Conservation (phyloP, 257 asterid species). For the Solanum chmielewskii region DNA sequence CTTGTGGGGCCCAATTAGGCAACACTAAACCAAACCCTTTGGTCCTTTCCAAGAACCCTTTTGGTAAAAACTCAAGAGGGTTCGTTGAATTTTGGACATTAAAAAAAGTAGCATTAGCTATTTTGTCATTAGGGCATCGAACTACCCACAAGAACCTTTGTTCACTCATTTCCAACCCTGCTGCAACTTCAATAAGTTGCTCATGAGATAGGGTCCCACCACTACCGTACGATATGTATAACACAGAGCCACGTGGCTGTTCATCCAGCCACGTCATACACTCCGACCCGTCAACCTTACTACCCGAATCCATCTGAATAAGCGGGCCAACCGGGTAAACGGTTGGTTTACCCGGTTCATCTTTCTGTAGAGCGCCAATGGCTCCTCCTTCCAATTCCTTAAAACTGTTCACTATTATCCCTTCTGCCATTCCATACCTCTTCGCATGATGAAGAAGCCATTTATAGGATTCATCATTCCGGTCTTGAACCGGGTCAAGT, state of each 20-base stretch:
- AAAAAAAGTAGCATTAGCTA: conserved; percentile 9
- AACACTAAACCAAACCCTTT: conserved; percentile 17
- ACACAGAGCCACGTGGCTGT: conserved; percentile 61
- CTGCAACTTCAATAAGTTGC: conserved; percentile 24
- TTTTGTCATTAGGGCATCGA: conserved; percentile 16
- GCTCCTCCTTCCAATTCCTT: conserved; percentile 54
- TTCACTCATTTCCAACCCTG: conserved; percentile 22
- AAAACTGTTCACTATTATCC: conserved; percentile 46
- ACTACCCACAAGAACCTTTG: conserved; percentile 33
- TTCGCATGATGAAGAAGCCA: conserved; percentile 37
- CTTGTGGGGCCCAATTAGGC: conserved; percentile 29
- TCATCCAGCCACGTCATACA: conserved; percentile 47
- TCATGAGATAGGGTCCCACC: conserved; percentile 54
- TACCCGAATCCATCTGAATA: conserved; percentile 11
- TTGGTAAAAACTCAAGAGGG: conserved; percentile 11
- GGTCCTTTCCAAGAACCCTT: conserved; percentile 14
- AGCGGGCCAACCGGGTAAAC: conserved; percentile 66
- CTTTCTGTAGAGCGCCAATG: conserved; percentile 11
- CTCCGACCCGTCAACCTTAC: neutral
- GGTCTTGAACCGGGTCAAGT: conserved; percentile 54
- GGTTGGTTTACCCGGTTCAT: conserved; percentile 22
- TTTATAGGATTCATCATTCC: conserved; percentile 47
- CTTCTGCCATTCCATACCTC: conserved; percentile 50
- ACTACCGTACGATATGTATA: conserved; percentile 64
- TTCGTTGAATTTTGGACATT: neutral